phyloP scores from a whole-genome alignment of 371 early-diverging fungal species.

The Mortierella sp. region DNA sequence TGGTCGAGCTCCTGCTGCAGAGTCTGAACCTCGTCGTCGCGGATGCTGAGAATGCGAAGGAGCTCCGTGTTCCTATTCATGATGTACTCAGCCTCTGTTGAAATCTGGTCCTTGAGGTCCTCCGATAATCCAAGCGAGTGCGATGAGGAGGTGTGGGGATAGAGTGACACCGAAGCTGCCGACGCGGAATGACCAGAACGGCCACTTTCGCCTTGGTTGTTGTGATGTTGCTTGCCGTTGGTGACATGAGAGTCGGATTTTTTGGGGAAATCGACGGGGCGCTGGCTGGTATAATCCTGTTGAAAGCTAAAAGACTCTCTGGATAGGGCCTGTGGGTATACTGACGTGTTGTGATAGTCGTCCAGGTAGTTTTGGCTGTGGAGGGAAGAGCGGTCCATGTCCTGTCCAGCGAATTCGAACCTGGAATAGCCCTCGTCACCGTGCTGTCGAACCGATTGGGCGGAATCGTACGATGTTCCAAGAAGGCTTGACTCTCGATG shows the following conservation, averaged over 20 bases:
- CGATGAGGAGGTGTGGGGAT: constrained; percentile 30
- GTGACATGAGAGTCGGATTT: constrained; percentile 23
- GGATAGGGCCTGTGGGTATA: constrained; percentile 14
- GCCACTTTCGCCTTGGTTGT: background rate
- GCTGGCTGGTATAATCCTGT: constrained; percentile 17
- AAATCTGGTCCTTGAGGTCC: constrained; percentile 51
- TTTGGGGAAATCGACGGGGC: constrained; percentile 18
- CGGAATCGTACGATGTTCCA: constrained; percentile 52
- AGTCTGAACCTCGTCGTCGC: constrained; percentile 56
- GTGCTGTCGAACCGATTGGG: constrained; percentile 30
- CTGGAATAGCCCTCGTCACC: constrained; percentile 31
- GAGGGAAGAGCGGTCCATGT: constrained; percentile 28
- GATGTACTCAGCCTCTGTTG: constrained; percentile 55
- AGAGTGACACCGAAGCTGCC: constrained; percentile 11
- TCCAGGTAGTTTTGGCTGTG: constrained; percentile 30
- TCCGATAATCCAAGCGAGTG: constrained; percentile 43
- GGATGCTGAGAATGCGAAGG: constrained; percentile 50
- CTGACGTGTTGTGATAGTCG: constrained; percentile 4
- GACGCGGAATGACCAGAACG: constrained; percentile 5
- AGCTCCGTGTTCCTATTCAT: constrained; percentile 56
- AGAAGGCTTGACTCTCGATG: constrained; percentile 41
- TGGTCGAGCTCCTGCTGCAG: constrained; percentile 57
- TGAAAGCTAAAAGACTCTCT: constrained; percentile 17
- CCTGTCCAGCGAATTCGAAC: constrained; percentile 29
- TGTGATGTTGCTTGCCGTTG: constrained; percentile 19